phyloP scores from a whole-genome alignment of 306 rosid species.

The cucumber (Cucumis sativus) region DNA sequence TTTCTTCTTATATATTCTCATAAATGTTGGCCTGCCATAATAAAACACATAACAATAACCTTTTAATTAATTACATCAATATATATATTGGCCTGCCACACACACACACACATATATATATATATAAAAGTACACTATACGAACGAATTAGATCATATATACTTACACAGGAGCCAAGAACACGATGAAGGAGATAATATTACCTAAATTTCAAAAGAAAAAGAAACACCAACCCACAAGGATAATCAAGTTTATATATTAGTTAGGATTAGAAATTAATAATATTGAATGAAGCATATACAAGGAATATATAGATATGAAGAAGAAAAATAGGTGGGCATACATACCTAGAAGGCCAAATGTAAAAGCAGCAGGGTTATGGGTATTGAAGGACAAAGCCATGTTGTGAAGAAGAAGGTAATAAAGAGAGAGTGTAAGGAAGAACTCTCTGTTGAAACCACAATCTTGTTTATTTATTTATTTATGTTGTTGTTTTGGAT shows the following conservation, averaged over 20 bases:
- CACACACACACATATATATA: no score
- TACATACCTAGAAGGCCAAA: conserved; percentile 10
- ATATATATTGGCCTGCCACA: no score
- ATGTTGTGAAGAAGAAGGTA: neutral
- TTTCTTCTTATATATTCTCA: conserved; percentile 69
- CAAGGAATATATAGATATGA: no score
- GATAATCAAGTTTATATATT: neutral
- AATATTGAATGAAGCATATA: neutral
- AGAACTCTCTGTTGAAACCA: neutral
- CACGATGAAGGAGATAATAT: conserved; percentile 62
- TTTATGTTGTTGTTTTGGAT: no score
- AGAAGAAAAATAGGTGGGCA: neutral
- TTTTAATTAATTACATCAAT: neutral
- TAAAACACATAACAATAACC: neutral
- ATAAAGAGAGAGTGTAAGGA: neutral
- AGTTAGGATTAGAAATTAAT: no score
- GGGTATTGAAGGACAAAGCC: neutral
- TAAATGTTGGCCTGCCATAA: conserved; percentile 54
- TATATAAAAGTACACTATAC: no score
- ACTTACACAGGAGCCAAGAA: conserved; percentile 87
- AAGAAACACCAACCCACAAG: neutral
- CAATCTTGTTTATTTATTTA: no score
- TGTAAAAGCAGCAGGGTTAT: neutral
- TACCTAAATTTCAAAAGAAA: conserved; percentile 24
- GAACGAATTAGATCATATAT: no score